Conservation (phyloP, 1,139 yeast genomes). For the Pichia cactophila region DNA sequence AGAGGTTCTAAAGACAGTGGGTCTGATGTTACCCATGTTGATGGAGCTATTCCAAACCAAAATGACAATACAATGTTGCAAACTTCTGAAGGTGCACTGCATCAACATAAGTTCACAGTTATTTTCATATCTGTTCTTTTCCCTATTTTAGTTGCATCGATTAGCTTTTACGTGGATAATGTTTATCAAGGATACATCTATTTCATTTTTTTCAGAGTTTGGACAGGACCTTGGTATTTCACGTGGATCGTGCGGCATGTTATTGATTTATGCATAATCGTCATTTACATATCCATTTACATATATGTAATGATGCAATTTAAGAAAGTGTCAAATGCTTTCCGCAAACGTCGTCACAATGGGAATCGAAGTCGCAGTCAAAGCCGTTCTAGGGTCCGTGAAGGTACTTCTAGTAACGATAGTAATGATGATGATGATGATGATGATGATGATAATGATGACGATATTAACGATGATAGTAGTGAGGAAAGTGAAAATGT, state of each 20-base stretch:
- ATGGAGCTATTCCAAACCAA: not conserved
- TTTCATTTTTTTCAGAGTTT: conserved; percentile 75
- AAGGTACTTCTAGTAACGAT: not conserved
- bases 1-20: not conserved
- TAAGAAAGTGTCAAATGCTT: conserved; percentile 31
- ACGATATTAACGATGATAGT: not conserved
- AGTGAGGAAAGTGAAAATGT: conserved; percentile 11
- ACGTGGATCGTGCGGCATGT: conserved; percentile 81
- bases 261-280: conserved; percentile 54
- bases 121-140: conserved; percentile 52
- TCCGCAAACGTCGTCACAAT: conserved; percentile 7
- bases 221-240: conserved; percentile 66
- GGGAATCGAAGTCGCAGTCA: not conserved
- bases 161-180: conserved; percentile 52
- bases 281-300: conserved; percentile 66
- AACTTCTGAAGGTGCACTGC: conserved; percentile 65
- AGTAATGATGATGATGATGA: not conserved
- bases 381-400: not conserved
- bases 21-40: not conserved
- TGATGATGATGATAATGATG: not conserved
- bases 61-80: not conserved
- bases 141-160: conserved; percentile 63
- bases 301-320: conserved; percentile 62
- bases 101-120: conserved; percentile 48
- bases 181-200: conserved; percentile 62